Percentiles rank a stretch among this genome's conserved stretches.
Evolutionary conservation across 352 stramenopile genomes (phyloP).

Genomic region (Pythium volutum): DNA sequence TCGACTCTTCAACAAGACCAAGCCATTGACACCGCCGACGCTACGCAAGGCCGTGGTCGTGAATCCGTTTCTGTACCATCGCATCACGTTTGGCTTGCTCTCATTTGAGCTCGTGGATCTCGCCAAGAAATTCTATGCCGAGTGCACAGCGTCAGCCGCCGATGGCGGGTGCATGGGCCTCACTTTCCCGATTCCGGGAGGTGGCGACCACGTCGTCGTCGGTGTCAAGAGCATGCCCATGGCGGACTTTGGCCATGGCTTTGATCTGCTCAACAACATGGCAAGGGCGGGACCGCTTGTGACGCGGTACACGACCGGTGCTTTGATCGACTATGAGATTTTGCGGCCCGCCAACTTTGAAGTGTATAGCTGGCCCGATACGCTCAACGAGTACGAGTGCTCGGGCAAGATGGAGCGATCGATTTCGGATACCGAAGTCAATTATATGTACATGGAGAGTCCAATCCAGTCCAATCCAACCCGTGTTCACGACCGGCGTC

Average conservation of each 20-base stretch:
- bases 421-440: constrained; percentile 6
- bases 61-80: constrained; percentile 7
- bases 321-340: constrained; percentile 9
- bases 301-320: constrained; percentile 10
- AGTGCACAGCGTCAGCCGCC: background rate
- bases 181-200: background rate
- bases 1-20: too few species aligned
- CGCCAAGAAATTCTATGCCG: background rate
- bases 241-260: background rate
- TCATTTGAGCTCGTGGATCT: background rate
- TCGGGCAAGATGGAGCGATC: constrained; percentile 10
- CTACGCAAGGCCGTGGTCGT: background rate
- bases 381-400: background rate
- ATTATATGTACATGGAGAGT: constrained; percentile 11
- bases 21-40: background rate
- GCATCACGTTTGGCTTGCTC: constrained; percentile 3
- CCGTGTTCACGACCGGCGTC: constrained; percentile 5
- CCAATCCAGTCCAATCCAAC: background rate
- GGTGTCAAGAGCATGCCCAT: background rate
- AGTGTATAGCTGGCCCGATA: background rate
- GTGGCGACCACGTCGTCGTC: background rate
- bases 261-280: constrained; percentile 1
- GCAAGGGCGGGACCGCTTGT: background rate
- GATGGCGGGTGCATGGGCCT: background rate
- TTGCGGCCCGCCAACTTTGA: constrained; percentile 8